Evolutionary conservation across 2,329 filamentous ascomycete species (phyloP), one percentile per base, ranked within the genome.

Genomic region (Cladosporium austrohemisphaericum): DNA sequence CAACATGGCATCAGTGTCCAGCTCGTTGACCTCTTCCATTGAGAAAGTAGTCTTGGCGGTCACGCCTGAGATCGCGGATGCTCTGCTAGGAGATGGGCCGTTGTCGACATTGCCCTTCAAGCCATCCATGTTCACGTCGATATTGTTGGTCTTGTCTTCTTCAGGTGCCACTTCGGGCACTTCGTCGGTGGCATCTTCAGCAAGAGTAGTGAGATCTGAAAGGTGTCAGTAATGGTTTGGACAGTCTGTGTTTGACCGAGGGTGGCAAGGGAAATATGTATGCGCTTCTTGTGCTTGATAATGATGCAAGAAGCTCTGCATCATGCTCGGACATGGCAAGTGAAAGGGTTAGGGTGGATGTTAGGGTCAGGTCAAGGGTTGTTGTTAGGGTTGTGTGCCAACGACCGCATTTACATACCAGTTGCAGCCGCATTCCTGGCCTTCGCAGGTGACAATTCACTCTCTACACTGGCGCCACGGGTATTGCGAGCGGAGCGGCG

Each of bases 21-120:
- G 59, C 9, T 67, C 62, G 19, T 67, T 63, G 22, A 71, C 63
- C 46, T 75, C 71, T 28, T 69, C 67, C 51, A 67, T 65, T 5
- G 72, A 73, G 49, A 72, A 71, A 2, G 72, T 71, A 0, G 72
- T 72, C 35, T 71, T 71, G 4, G 69, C 70, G 2, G 74, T 75
- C 2, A 70, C 75, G 11, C 71, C 71, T 3, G 74, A 75, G 57
- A 73, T 69, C 32, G 64, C 67, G 5, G 72, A 75, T 13, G 57
- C 56, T 20, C 31, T 37, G 20, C 45, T 38, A n/a, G 22, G 49
- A 44, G 40, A 41, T 18, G 31, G 25, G 14, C 3, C 47, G 26
- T 23, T 29, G 23, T 31, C 8, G 19, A 25, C 13, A 9, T 6
- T 7, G 23, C 46, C 55, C 13, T 20, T 40, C 14, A 50, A 50